Evolutionary conservation across 208 protist genomes (phyloP).

Genomic region (Leishmania martiniquensis): DNA sequence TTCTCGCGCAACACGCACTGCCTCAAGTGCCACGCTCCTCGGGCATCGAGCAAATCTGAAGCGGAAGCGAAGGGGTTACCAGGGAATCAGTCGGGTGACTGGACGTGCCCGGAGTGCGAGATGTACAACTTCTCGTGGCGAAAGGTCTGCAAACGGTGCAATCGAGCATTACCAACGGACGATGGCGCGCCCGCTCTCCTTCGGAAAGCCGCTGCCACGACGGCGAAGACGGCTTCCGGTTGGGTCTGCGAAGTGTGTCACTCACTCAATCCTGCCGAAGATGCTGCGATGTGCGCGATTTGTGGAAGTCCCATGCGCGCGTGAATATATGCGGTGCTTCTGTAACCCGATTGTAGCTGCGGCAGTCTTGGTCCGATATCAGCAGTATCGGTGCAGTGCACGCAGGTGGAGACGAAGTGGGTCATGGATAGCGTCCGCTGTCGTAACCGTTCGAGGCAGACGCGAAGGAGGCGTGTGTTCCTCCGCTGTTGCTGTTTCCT

Average conservation of each 20-base stretch:
- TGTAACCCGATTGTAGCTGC: background rate
- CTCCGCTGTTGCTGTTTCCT: background rate
- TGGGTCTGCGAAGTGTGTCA: slow-evolving; percentile 33
- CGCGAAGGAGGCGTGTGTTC: background rate
- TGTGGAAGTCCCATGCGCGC: slow-evolving; percentile 13
- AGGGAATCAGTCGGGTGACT: slow-evolving; percentile 18
- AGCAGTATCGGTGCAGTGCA: background rate
- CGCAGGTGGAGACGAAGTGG: background rate
- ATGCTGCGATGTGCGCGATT: slow-evolving; percentile 16
- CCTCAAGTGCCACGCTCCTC: slow-evolving; percentile 30
- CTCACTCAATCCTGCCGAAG: slow-evolving; percentile 23
- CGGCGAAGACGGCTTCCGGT: background rate
- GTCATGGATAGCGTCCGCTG: background rate
- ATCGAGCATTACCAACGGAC: background rate
- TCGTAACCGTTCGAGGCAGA: background rate
- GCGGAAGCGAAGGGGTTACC: background rate
- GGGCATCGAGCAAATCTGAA: background rate
- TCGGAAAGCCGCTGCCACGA: background rate
- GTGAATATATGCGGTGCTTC: background rate
- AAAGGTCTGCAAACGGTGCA: slow-evolving; percentile 35
- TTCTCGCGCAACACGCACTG: slow-evolving; percentile 56
- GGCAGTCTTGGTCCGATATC: background rate
- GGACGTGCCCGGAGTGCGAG: slow-evolving; percentile 29
- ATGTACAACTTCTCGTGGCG: slow-evolving; percentile 42
- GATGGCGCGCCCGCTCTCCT: background rate